phyloP scores from a whole-genome alignment of 768 basidiomycete genomes.

The Coprinopsis strossmayeri region DNA sequence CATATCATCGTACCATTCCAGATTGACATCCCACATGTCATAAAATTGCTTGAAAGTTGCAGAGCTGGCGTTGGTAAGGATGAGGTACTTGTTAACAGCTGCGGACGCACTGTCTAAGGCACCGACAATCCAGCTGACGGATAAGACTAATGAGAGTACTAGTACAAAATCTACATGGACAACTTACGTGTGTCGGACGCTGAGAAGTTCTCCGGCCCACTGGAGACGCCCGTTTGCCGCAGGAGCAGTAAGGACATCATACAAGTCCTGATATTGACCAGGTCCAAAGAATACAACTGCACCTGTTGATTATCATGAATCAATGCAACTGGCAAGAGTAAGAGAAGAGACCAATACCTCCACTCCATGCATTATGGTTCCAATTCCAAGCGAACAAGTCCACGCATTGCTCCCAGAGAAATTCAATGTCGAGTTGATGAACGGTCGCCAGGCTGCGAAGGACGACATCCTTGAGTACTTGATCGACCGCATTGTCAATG shows the following conservation, averaged over 20 bases:
- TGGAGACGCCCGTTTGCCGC: constrained; percentile 19
- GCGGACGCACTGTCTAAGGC: constrained; percentile 19
- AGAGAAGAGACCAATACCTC: constrained; percentile 7
- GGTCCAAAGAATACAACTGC: constrained; percentile 29
- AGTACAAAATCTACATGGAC: neutral
- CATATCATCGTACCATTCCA: constrained; percentile 4
- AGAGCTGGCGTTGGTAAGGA: constrained; percentile 14
- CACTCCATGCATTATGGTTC: constrained; percentile 16
- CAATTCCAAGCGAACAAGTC: constrained; percentile 15
- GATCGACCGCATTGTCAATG: constrained; percentile 12
- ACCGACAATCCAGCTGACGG: constrained; percentile 16
- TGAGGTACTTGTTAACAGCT: constrained; percentile 14
- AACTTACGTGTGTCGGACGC: constrained; percentile 23
- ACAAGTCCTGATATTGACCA: constrained; percentile 24
- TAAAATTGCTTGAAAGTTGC: constrained; percentile 15
- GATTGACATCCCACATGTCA: constrained; percentile 7
- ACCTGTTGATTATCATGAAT: constrained; percentile 15
- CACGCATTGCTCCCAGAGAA: constrained; percentile 14
- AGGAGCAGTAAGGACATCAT: constrained; percentile 16
- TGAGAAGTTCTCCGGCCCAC: constrained; percentile 32
- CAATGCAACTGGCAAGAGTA: neutral
- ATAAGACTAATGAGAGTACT: neutral
- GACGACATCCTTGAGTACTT: constrained; percentile 20
- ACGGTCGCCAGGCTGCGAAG: constrained; percentile 23
- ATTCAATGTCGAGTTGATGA: constrained; percentile 17